A percentile compares a stretch with the other conserved stretches of the same genome.
phyloP scores from a whole-genome alignment of 345 rosid genomes.

The Gossypioides kirkii region DNA sequence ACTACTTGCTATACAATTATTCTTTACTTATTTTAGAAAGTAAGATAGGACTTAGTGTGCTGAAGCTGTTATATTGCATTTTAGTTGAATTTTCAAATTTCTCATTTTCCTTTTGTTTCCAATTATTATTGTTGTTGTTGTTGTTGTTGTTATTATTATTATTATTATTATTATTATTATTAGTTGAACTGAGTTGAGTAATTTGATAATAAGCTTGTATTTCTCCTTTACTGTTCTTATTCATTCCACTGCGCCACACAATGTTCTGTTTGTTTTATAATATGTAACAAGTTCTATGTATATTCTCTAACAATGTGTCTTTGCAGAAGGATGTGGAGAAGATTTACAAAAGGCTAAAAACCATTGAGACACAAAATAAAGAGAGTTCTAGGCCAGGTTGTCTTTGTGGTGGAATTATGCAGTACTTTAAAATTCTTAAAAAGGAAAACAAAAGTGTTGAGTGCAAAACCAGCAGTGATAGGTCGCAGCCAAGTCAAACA shows the following conservation, averaged over 20 bases:
- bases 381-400: neutral
- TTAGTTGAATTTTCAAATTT: neutral
- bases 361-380: neutral
- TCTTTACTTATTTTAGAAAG: neutral
- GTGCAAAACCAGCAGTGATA: neutral
- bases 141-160: neutral
- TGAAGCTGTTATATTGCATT: neutral
- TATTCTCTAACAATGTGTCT: neutral
- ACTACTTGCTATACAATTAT: neutral
- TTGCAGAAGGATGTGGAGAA: neutral
- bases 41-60: neutral
- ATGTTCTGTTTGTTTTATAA: neutral
- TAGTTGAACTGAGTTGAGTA: neutral
- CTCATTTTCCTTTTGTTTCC: neutral
- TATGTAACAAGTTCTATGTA: neutral
- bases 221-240: neutral
- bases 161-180: neutral
- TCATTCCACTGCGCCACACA: neutral
- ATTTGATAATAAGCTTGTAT: neutral
- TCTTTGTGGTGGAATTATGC: neutral
- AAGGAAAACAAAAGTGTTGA: neutral
- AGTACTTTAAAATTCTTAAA: neutral
- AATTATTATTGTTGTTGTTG: neutral
- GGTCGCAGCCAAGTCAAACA: neutral
- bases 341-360: neutral